A percentile compares a stretch with the other conserved stretches of the same genome.
These are phyloP conservation scores for Coriaria nepalensis DNA, from an alignment of 306 rosid genomes.

Conservation along the genomic window DNA sequence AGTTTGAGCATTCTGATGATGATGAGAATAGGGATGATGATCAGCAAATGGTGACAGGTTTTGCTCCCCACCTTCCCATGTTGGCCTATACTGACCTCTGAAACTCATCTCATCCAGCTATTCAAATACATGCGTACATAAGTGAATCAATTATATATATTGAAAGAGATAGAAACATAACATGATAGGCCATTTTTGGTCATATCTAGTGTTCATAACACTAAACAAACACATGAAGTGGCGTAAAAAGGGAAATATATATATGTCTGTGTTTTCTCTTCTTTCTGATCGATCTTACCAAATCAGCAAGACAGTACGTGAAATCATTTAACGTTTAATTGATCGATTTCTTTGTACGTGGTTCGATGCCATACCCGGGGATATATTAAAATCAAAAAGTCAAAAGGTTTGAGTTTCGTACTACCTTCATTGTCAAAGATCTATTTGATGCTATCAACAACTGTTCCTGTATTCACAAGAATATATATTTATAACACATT, in stretches of 20 bases:
- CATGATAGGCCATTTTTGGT: too few relatives aligned
- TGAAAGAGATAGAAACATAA: not conserved
- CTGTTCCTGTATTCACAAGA: constrained; percentile 45
- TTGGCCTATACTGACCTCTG: constrained; percentile 44
- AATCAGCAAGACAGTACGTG: too few relatives aligned
- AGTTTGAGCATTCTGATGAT: constrained; percentile 36
- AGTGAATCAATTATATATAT: not conserved
- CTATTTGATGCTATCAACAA: constrained; percentile 71
- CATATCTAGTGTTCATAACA: too few relatives aligned
- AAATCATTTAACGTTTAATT: too few relatives aligned
- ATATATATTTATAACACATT: constrained; percentile 2
- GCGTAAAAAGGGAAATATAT: too few relatives aligned
- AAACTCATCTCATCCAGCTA: constrained; percentile 77
- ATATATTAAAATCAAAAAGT: not conserved
- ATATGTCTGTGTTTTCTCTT: too few relatives aligned
- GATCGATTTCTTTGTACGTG: not conserved
- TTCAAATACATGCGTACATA: not conserved
- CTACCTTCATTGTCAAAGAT: constrained; percentile 70
- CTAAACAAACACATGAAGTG: too few relatives aligned
- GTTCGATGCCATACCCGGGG: not conserved
- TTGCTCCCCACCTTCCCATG: constrained; percentile 79
- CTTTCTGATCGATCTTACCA: too few relatives aligned
- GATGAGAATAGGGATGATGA: constrained; percentile 11
- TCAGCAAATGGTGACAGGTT: constrained; percentile 19
- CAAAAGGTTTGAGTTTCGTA: constrained; percentile 6